Conservation (phyloP, 108 stramenopile species). For the Nannochloropsis salina region DNA sequence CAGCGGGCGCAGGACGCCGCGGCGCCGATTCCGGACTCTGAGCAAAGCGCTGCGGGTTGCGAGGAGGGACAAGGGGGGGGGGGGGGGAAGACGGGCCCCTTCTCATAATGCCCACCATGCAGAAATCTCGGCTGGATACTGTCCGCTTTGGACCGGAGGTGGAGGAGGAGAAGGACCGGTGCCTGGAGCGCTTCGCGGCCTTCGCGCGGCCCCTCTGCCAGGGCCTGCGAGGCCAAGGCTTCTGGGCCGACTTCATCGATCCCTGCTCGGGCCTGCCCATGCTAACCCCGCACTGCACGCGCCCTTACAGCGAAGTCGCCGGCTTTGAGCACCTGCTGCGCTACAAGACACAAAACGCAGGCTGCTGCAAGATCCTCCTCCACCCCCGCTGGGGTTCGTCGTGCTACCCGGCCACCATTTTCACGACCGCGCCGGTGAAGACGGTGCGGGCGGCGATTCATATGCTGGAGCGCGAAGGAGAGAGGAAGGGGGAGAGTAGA, state of each 20-base stretch:
- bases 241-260: conserved; percentile 83
- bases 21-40: too few species aligned
- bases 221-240: conserved; percentile 30
- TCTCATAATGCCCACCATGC: conserved; percentile 41
- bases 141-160: conserved; percentile 44
- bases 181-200: conserved; percentile 40
- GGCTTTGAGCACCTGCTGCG: not conserved
- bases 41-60: too few species aligned
- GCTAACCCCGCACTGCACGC: conserved; percentile 57
- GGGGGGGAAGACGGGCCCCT: conserved; percentile 29
- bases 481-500: not conserved
- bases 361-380: conserved; percentile 88
- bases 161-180: conserved; percentile 52
- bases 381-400: conserved; percentile 89
- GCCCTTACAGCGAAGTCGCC: not conserved
- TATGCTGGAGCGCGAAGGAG: not conserved
- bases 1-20: too few species aligned
- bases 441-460: conserved; percentile 10
- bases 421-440: conserved; percentile 54
- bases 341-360: conserved; percentile 54
- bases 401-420: conserved; percentile 92
- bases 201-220: conserved; percentile 38
- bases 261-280: conserved; percentile 93
- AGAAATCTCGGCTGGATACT: conserved; percentile 37
- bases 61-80: not conserved